Percentiles rank a stretch among this genome's conserved stretches.
Evolutionary conservation across 345 rosid genomes (phyloP).

Genomic region (Gossypium turneri): DNA sequence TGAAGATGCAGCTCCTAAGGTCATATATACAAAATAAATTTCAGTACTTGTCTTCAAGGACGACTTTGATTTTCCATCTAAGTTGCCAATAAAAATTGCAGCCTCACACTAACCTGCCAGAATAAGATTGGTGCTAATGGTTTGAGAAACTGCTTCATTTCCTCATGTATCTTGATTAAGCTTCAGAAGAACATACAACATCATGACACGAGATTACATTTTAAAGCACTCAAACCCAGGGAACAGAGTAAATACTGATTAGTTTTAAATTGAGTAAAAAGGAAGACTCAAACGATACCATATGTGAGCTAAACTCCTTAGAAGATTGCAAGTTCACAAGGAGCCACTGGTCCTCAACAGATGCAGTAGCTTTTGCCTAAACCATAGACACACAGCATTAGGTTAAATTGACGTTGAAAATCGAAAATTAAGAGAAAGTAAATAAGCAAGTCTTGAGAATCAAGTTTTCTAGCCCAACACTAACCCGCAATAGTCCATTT

Average conservation of each 20-base stretch:
- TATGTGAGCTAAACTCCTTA: slow-evolving; percentile 32
- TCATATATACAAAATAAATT: not conserved
- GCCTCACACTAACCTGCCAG: slow-evolving; percentile 70
- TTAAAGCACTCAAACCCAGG: not conserved
- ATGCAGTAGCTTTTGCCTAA: slow-evolving; percentile 76
- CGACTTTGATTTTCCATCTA: not conserved
- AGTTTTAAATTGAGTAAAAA: slow-evolving; percentile 5
- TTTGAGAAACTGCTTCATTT: slow-evolving; percentile 87
- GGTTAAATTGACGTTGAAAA: slow-evolving; percentile 10
- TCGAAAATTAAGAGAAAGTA: not conserved
- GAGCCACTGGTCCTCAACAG: slow-evolving; percentile 87
- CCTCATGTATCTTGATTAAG: slow-evolving; percentile 99
- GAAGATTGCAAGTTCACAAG: slow-evolving; percentile 92
- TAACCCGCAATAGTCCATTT: not conserved
- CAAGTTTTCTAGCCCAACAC: not conserved
- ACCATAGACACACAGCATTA: slow-evolving; percentile 7
- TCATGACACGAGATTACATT: not conserved
- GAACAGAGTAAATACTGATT: not conserved
- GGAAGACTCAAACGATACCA: slow-evolving; percentile 32
- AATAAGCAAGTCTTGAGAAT: not conserved
- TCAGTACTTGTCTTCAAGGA: not conserved
- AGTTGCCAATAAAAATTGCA: not conserved
- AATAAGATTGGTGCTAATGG: slow-evolving; percentile 39
- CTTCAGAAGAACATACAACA: slow-evolving; percentile 40
- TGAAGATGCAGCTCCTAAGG: not conserved